Evolutionary conservation across 345 rosid genomes (phyloP).

Genomic region (Populus deltoides): DNA sequence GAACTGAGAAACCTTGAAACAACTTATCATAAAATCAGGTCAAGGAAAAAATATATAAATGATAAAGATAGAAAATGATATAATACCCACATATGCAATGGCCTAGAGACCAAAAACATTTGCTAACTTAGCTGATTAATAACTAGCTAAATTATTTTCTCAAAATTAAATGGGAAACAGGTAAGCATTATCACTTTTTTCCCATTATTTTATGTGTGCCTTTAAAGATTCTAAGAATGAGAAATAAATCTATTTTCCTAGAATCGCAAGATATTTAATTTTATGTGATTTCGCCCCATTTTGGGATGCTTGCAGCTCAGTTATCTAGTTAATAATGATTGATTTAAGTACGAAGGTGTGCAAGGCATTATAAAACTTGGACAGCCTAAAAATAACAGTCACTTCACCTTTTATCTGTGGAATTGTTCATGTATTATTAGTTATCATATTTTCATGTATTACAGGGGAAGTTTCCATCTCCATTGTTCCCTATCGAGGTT

Average conservation of each 20-base stretch:
- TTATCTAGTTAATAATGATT: no score
- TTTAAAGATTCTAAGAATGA: background rate
- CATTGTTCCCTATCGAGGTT: conserved; percentile 65
- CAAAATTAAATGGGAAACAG: background rate
- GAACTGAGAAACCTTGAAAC: background rate
- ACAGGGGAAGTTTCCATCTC: conserved; percentile 68
- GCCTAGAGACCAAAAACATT: no score
- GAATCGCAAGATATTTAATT: no score
- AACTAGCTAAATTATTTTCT: no score
- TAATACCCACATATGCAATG: no score
- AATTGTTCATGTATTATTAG: background rate
- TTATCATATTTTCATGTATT: background rate
- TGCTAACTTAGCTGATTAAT: no score
- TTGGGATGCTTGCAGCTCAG: no score
- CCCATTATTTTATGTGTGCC: background rate
- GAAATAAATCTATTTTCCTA: background rate
- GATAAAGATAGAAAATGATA: no score
- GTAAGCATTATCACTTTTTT: background rate
- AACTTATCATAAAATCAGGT: background rate
- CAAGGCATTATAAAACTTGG: background rate
- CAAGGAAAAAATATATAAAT: no score
- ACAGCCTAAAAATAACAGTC: background rate
- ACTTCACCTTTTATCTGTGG: background rate
- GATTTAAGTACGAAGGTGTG: background rate
- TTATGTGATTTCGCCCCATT: no score